Percentiles rank a stretch among this genome's conserved stretches.
Evolutionary conservation across 2,329 filamentous ascomycete species (phyloP).

Genomic region (Fusarium siculi): DNA sequence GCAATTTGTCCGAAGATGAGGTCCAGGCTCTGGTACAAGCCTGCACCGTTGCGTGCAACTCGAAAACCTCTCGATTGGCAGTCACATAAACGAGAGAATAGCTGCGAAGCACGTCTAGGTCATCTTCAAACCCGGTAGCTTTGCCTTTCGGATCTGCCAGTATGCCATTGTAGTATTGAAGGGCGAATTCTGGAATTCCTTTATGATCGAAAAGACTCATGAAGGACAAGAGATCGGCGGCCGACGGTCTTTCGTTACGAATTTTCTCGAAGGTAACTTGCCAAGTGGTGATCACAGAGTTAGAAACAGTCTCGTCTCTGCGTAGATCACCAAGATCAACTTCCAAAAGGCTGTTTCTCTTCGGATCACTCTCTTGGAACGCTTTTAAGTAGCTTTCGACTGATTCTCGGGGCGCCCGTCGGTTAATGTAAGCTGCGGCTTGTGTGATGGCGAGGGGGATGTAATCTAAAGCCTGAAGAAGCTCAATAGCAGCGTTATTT

Average conservation of each 20-base stretch:
- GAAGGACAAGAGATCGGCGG: constrained; percentile 5
- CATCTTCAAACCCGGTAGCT: not conserved
- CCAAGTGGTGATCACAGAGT: constrained; percentile 18
- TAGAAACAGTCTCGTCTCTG: constrained; percentile 16
- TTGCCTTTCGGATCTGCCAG: rapidly evolving
- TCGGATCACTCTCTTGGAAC: constrained; percentile 43
- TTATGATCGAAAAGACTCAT: constrained; percentile 32
- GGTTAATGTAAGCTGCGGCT: constrained; percentile 45
- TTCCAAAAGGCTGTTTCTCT: constrained; percentile 41
- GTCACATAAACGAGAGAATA: constrained; percentile 10
- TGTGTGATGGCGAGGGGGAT: constrained; percentile 48
- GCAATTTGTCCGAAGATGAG: rapidly evolving
- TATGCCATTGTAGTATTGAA: not conserved
- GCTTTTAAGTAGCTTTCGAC: constrained; percentile 46
- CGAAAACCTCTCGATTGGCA: not conserved
- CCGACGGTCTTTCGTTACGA: not conserved
- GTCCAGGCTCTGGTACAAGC: not conserved
- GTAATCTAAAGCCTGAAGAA: constrained; percentile 37
- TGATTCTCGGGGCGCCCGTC: constrained; percentile 33
- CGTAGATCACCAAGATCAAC: constrained; percentile 39
- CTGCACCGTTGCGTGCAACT: constrained; percentile 10
- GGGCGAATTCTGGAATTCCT: constrained; percentile 6
- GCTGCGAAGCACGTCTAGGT: constrained; percentile 16
- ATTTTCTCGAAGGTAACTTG: constrained; percentile 27
- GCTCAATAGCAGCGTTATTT: not conserved